Evolutionary conservation across 169 alveolate genomes (phyloP), one percentile per base, ranked within the genome.

Genomic region (Plasmodium relictum): DNA sequence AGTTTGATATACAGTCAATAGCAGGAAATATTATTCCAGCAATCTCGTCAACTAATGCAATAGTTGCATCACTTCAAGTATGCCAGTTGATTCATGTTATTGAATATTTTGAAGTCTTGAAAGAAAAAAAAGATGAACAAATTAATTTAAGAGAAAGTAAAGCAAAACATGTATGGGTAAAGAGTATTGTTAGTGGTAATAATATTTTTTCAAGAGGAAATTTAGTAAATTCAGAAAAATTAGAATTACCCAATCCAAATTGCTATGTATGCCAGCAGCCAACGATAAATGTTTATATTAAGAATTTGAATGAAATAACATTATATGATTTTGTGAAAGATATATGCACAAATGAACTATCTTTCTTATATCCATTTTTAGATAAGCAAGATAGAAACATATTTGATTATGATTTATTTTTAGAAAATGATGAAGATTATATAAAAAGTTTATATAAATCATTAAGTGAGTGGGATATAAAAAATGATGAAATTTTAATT

Each of bases 1-100:
- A 93, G 31, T 95, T 95, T 92, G 93, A 93, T 73, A 88, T 97
- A 16, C 98, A 98, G 73, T 96, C 98, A 42, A 98, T 98, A 20
- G 99, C 99, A 8, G 99, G 99, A n/a, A 96, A 98, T 69, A 98
- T 98, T 50, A 95, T 97, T 3, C 99, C 99, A 0, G 99, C 99
- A 24, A 95, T 98, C 54, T 98, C 99, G 3, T 95, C 98, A 39
- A 97, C 99, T 2, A 98, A 98, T 94, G 98, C 99, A 0, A 95
- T 98, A 9, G 98, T 97, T 20, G 98, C 99, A 65, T 97, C 98
- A 0, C 78, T 96, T 4, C 98, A 98, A 93, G 98, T 97, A 6
- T 61, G 94, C 44, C 99, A 98, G 92, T 93, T 95, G 26, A 68
- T 94, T 39, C 95, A 94, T 45, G 73, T 68, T 9, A 80, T 80